Evolutionary conservation across 2,329 filamentous ascomycete species (phyloP).

Genomic region (Neopestalotiopsis rosae): DNA sequence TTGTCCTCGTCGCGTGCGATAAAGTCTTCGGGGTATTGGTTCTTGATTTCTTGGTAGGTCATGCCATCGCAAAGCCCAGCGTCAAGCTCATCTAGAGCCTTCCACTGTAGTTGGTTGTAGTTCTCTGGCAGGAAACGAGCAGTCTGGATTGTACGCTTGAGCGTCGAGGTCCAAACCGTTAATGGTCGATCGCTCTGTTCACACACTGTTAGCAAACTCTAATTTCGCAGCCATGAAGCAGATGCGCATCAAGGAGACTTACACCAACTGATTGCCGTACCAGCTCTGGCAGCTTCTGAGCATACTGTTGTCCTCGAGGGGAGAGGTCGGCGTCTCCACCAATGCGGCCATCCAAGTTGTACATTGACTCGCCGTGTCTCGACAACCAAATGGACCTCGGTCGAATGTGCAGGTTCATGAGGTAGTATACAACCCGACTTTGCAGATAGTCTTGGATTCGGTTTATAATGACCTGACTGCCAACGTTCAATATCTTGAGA

Average conservation of each 20-base stretch:
- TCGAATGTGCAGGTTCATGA: conserved; percentile 98
- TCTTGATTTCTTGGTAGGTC: conserved; percentile 94
- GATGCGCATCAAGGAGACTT: conserved; percentile 40
- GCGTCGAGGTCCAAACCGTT: conserved; percentile 67
- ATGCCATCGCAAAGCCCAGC: conserved; percentile 95
- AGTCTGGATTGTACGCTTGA: conserved; percentile 88
- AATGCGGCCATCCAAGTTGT: conserved; percentile 88
- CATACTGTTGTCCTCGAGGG: conserved; percentile 84
- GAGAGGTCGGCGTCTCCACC: conserved; percentile 92
- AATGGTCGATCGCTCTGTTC: conserved; percentile 62
- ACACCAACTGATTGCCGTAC: conserved; percentile 87
- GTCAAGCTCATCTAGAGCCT: conserved; percentile 96
- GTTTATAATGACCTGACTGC: conserved; percentile 97
- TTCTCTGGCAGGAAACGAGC: conserved; percentile 79
- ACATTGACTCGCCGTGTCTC: conserved; percentile 91
- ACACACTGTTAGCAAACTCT: conserved; percentile 10
- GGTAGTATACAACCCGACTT: conserved; percentile 94
- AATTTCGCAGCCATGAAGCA: neutral
- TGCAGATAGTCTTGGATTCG: conserved; percentile 96
- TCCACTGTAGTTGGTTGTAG: conserved; percentile 98
- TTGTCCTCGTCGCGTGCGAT: conserved; percentile 96
- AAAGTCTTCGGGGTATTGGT: conserved; percentile 92
- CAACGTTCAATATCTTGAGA: conserved; percentile 96
- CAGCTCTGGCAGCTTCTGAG: conserved; percentile 81
- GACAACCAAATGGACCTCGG: conserved; percentile 97